A percentile compares a stretch with the other conserved stretches of the same genome.
phyloP scores from a whole-genome alignment of 352 stramenopile genomes.

The Phytophthora tubulina region DNA sequence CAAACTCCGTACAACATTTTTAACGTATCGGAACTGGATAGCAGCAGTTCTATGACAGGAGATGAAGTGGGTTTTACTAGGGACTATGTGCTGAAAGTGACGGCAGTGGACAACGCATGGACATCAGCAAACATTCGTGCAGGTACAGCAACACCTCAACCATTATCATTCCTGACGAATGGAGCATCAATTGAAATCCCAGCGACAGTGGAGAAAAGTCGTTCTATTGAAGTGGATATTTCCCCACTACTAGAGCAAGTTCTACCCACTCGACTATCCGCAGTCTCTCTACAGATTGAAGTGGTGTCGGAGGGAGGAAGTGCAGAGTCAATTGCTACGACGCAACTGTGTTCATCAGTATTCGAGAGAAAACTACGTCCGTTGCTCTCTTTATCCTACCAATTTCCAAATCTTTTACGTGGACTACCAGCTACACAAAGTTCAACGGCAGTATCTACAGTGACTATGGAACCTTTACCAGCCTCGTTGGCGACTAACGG shows the following conservation, averaged over 20 bases:
- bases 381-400: conserved; percentile 50
- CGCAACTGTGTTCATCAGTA: conserved; percentile 70
- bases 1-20: conserved; percentile 80
- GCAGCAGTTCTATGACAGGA: conserved; percentile 6
- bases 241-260: conserved; percentile 51
- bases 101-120: conserved; percentile 61
- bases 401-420: conserved; percentile 58
- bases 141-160: conserved; percentile 8
- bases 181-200: conserved; percentile 45
- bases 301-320: conserved; percentile 48
- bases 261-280: conserved; percentile 47
- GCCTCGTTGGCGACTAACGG: conserved; percentile 47
- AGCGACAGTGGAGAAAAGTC: conserved; percentile 58
- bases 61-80: conserved; percentile 50
- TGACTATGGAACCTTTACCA: conserved; percentile 6
- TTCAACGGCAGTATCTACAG: conserved; percentile 34
- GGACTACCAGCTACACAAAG: conserved; percentile 45
- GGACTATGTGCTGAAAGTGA: conserved; percentile 57
- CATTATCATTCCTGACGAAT: conserved; percentile 36
- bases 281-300: conserved; percentile 64
- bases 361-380: conserved; percentile 69
- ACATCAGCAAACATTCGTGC: conserved; percentile 39
- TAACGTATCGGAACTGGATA: conserved; percentile 48
- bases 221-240: conserved; percentile 63
- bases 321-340: conserved; percentile 40